Conservation (phyloP, 2,329 filamentous ascomycete genomes). For the Sporothrix globosa region DNA sequence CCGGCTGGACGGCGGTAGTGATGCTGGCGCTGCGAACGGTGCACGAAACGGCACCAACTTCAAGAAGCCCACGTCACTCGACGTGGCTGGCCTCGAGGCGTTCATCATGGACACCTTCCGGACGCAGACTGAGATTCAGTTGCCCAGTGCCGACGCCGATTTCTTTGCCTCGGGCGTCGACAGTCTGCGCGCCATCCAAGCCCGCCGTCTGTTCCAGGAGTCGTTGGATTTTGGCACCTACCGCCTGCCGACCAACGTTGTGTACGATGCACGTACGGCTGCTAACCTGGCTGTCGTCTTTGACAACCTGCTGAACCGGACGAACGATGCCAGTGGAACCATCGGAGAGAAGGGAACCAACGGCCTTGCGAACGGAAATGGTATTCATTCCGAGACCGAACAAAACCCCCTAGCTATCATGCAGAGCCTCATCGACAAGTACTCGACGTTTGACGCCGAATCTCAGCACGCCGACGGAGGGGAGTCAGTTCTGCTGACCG, state of each 20-base stretch:
- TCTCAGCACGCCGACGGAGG: slow-evolving; percentile 12
- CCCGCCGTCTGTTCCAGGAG: slow-evolving; percentile 48
- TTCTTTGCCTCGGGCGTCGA: slow-evolving; percentile 53
- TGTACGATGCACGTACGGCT: slow-evolving; percentile 50
- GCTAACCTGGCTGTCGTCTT: slow-evolving; percentile 43
- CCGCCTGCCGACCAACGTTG: slow-evolving; percentile 45
- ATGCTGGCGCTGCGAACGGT: neutral
- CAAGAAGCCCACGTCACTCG: slow-evolving; percentile 30
- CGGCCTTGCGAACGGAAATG: neutral
- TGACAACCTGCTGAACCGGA: slow-evolving; percentile 37
- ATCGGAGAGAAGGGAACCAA: slow-evolving; percentile 28
- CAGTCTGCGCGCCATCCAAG: slow-evolving; percentile 52
- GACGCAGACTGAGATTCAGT: slow-evolving; percentile 41
- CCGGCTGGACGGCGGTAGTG: slow-evolving; percentile 25
- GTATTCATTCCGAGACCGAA: neutral
- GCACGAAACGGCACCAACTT: neutral
- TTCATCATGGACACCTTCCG: slow-evolving; percentile 43
- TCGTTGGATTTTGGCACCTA: slow-evolving; percentile 45
- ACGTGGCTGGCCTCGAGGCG: slow-evolving; percentile 42
- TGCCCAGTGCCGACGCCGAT: slow-evolving; percentile 43
- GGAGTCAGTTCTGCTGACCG: slow-evolving; percentile 43
- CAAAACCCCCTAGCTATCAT: slow-evolving; percentile 41
- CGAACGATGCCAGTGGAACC: slow-evolving; percentile 33
- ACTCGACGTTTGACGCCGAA: slow-evolving; percentile 44
- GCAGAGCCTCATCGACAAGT: slow-evolving; percentile 50